Conservation (phyloP, 768 basidiomycete genomes). For the Pholiota molesta region DNA sequence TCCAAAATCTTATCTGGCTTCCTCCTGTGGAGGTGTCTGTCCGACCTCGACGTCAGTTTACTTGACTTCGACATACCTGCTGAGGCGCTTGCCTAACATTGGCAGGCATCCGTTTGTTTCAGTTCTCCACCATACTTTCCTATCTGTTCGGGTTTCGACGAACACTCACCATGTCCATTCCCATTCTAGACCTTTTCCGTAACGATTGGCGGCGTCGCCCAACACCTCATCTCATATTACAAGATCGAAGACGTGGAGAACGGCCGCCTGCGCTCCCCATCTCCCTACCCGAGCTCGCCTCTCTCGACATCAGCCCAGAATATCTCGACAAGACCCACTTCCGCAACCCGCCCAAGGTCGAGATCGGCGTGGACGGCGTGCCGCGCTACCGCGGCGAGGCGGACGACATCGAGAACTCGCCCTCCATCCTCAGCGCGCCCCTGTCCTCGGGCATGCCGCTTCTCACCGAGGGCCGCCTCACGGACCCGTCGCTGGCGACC, state of each 20-base stretch:
- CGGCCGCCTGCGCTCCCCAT: constrained; percentile 90
- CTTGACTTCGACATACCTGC: too few relatives aligned
- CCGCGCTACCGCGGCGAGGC: constrained; percentile 84
- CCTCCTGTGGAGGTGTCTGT: too few relatives aligned
- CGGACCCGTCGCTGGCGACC: constrained; percentile 32
- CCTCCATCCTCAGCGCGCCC: constrained; percentile 41
- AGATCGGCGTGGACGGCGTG: constrained; percentile 81
- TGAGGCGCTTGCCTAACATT: too few relatives aligned
- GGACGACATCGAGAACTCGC: constrained; percentile 62
- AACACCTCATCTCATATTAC: constrained; percentile 96
- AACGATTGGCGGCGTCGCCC: constrained; percentile 79
- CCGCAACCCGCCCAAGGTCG: constrained; percentile 86
- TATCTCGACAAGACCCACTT: constrained; percentile 93
- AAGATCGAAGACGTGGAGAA: constrained; percentile 88
- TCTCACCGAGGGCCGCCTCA: constrained; percentile 46
- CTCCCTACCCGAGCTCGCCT: constrained; percentile 82
- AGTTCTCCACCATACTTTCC: neutral
- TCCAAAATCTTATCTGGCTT: neutral
- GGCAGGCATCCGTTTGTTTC: too few relatives aligned
- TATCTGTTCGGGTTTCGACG: neutral
- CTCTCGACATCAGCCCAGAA: constrained; percentile 83
- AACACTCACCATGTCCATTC: neutral
- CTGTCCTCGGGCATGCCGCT: constrained; percentile 46
- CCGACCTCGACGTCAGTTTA: too few relatives aligned
- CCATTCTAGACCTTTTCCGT: constrained; percentile 83